phyloP scores from a whole-genome alignment of 306 rosid species.

The Ormosia semicastrata region DNA sequence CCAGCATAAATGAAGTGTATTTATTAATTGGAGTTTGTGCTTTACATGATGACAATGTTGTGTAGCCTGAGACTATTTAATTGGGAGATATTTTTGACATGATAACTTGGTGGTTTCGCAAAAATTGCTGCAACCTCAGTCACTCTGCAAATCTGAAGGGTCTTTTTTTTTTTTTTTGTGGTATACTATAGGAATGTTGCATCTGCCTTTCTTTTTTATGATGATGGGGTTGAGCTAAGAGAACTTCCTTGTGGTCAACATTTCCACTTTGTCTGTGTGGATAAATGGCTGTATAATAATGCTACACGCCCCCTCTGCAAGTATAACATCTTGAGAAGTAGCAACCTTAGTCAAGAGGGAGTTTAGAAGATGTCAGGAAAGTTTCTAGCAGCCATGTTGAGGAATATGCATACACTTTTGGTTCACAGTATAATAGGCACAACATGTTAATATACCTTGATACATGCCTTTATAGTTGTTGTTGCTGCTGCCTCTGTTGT shows the following conservation, averaged over 20 bases:
- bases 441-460: slow-evolving; percentile 30
- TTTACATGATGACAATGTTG: not conserved
- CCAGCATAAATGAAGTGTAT: slow-evolving; percentile 4
- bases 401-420: slow-evolving; percentile 4
- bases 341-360: slow-evolving; percentile 60
- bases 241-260: slow-evolving; percentile 97
- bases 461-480: not conserved
- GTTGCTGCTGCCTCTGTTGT: slow-evolving; percentile 1
- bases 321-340: slow-evolving; percentile 84
- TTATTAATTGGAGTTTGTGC: not conserved
- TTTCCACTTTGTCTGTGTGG: slow-evolving; percentile 90
- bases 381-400: slow-evolving; percentile 22
- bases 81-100: not conserved
- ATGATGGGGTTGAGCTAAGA: slow-evolving; percentile 85
- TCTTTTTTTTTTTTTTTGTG: not conserved
- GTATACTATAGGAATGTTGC: slow-evolving; percentile 78
- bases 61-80: slow-evolving; percentile 10
- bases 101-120: not conserved
- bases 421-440: slow-evolving; percentile 23
- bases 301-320: slow-evolving; percentile 99
- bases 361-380: slow-evolving; percentile 40
- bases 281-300: slow-evolving; percentile 83
- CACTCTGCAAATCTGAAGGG: slow-evolving; percentile 17
- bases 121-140: not conserved
- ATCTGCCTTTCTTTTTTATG: slow-evolving; percentile 88